Evolutionary conservation across 179 eudicot genomes (phyloP), one percentile per base, ranked within the genome.

Genomic region (Kewa caespitosa): DNA sequence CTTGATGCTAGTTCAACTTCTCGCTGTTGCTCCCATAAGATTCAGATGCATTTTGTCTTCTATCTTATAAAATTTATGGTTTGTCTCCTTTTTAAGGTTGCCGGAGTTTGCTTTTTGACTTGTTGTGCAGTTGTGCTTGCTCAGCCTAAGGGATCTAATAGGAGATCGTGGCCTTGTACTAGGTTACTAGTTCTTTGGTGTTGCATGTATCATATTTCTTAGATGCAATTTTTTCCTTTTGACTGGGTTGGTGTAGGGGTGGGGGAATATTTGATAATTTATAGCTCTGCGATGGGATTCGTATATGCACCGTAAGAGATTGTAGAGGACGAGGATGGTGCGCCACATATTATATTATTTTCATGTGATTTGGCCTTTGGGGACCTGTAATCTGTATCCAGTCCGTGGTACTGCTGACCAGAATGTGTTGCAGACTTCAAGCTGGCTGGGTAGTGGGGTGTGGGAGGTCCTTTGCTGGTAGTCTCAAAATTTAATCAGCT

Each of bases 51-150:
- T 20, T 62, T 62, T 73, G 41, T 61, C 11, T 61, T 60, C 28
- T 12, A 33, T 2, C 25, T 75, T 28, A n/a, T 48, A 14, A 55
- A n/a, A 50, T 2, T 38, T 9, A 3, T 31, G 0, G 37, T 28
- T 63, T 17, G 25, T 63, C 46, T n/a, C 2, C 32, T 60, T 41
- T 23, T 30, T 15, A 27, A 10, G 30, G 31, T 43, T 32, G 33
- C 15, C 12, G 13, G n/a, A 2, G 9, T 2, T 25, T 41, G 36
- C 69, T 62, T 43, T 33, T 38, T 20, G 27, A 41, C 33, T 34
- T 65, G 63, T 37, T 57, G 46, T 64, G 25, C 57, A 62, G 63
- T 37, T 57, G 46, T 64, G 25, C 57, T n/a, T 48, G 70, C 25
- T 42, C 41, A 41, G 39, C 39, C 43, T 30, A 25, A 20, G 69